Evolutionary conservation across 2,329 filamentous ascomycete species (phyloP).

Genomic region (Aureobasidium sp.): DNA sequence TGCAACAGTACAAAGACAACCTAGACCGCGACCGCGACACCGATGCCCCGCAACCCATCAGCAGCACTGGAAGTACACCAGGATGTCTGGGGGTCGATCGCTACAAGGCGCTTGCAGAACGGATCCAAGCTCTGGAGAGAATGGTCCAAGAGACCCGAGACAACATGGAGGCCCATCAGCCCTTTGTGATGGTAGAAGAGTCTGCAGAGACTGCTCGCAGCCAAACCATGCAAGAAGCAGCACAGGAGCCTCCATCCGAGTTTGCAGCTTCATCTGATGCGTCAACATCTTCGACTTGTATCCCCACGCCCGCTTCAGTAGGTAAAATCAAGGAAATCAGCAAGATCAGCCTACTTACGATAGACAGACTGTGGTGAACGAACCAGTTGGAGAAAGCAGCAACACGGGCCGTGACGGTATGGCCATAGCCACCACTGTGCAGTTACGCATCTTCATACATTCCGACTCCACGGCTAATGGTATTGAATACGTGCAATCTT

Average conservation of each 20-base stretch:
- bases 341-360: neutral
- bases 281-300: neutral
- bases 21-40: too few species aligned
- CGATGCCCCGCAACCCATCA: too few species aligned
- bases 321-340: neutral
- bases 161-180: neutral
- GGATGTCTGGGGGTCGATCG: too few species aligned
- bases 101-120: neutral
- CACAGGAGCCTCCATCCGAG: neutral
- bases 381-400: neutral
- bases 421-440: neutral
- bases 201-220: neutral
- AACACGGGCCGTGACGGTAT: neutral
- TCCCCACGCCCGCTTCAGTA: neutral
- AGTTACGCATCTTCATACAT: neutral
- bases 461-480: neutral
- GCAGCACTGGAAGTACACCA: too few species aligned
- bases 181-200: neutral
- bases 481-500: fast-evolving
- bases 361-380: neutral
- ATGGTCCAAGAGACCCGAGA: neutral
- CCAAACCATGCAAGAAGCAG: neutral
- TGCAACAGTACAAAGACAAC: too few species aligned
- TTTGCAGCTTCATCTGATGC: neutral
- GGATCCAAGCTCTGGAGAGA: neutral